Base-by-base conservation (phyloP, 257 asterid species). In the Petunia axillaris region DNA sequence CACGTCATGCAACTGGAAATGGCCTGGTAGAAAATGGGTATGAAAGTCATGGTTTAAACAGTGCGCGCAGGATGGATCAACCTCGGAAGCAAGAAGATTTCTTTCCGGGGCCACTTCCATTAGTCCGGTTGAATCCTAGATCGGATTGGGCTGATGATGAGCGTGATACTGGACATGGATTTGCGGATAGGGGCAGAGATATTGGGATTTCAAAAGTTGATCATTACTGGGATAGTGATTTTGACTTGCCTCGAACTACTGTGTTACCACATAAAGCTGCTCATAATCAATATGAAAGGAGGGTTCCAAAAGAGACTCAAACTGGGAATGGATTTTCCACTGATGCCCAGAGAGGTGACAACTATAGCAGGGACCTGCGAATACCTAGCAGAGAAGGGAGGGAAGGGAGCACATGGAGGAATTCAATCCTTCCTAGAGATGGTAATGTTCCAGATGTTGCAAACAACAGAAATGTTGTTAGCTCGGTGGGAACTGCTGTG, bases 141-240 rank as follows among this genome's bases (percentile, higher is more conserved):
- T 91, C 94, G 64, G 97, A 96, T 89, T 96, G 99, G 99, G 98
- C 98, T 63, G 98, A 96, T 84, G 99, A 96, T 81, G 99, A 96
- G 88, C 97, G 99, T 66, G 99, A 96, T 78, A 96, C 98, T 43
- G 92, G 98, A 54, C 94, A 86, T 81, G 87, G 91, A 57, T 88
- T 96, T 83, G 85, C 88, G 78, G 97, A 91, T 65, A 90, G 88
- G 73, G 88, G 89, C 48, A 90, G 95, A 82, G 93, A 90, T 78
- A 52, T 43, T 85, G 94, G 94, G 57, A 84, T 80, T 77, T 78
- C 91, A n/a, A 93, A 88, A 85, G 82, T 67, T 81, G 97, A 93
- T 81, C 84, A 76, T 81, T 90, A 88, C 81, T 93, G 97, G 98
- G 93, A 92, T 57, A 86, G 90, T 76, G 97, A 92, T 86, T 92